Evolutionary conservation across 768 basidiomycete species (phyloP).

Genomic region (Podaxis sp.): DNA sequence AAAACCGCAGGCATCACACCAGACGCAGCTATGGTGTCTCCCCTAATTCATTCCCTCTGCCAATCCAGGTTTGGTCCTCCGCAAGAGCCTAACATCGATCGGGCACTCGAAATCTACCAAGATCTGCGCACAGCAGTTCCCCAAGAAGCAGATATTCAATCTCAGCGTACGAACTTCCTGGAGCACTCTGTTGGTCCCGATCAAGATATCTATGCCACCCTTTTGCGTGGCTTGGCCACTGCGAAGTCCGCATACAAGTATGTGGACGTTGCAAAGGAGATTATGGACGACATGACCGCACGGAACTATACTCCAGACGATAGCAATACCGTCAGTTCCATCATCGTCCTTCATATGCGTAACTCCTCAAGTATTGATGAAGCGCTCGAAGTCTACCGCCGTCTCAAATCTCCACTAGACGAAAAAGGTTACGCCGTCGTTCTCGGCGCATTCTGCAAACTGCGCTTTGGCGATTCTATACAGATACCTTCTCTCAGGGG

Average conservation of each 20-base stretch:
- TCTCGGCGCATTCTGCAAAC: constrained; percentile 58
- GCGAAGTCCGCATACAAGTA: constrained; percentile 46
- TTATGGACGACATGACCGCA: constrained; percentile 67
- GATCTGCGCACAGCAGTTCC: constrained; percentile 40
- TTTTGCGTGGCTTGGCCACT: constrained; percentile 47
- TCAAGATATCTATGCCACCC: constrained; percentile 49
- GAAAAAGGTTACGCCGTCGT: constrained; percentile 62
- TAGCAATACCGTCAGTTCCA: constrained; percentile 43
- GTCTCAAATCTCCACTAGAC: constrained; percentile 42
- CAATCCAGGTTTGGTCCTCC: constrained; percentile 25
- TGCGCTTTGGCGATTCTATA: constrained; percentile 46
- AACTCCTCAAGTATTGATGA: constrained; percentile 49
- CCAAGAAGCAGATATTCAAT: constrained; percentile 18
- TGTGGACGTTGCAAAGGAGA: constrained; percentile 40
- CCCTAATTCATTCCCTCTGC: constrained; percentile 53
- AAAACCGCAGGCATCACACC: constrained; percentile 42
- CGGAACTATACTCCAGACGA: constrained; percentile 45
- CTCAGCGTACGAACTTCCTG: background rate
- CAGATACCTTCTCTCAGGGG: constrained; percentile 44
- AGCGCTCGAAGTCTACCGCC: constrained; percentile 62
- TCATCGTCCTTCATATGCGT: constrained; percentile 68
- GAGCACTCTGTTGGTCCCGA: constrained; percentile 44
- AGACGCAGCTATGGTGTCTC: constrained; percentile 50
- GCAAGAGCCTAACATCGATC: constrained; percentile 43
- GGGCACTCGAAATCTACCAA: constrained; percentile 51